Base-by-base conservation (phyloP, 768 basidiomycete genomes). In the Gautieria morchelliformis region DNA sequence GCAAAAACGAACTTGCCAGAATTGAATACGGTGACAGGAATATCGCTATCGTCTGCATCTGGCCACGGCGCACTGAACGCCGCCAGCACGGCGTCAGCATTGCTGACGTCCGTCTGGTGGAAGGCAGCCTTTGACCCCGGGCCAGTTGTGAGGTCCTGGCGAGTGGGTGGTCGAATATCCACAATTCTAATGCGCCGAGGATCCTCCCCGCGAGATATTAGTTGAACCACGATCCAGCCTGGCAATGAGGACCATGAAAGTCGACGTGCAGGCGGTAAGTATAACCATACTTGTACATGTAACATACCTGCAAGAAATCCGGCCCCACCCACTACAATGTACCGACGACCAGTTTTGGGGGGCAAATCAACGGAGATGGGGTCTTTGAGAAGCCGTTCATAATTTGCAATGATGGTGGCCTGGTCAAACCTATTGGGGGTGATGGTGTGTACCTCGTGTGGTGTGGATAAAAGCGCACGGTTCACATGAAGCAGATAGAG, bases 291-390 rank as follows among this genome's bases (percentile, higher is more conserved):
- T 27, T 27, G 27, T 27, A 5, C 27, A 27, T 27, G 27, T 27
- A 27, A 27, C 27, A 27, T 17, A 49, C 56, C 56, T 35, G 56
- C 19, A 20, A 57, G 48, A 47, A 41, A 45, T 77, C 79, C 60
- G 65, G 86, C 85, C 62, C 88, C 87, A 56, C 88, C 88, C 39
- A 86, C 77, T 4, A 90, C 75, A 58, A 89, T 87, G 66, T 90
- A 89, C 50, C 82, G 74, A 56, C 87, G 75, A 19, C 85, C 86
- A 0, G 88, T 90, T 67, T 74, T 82, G 3, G 80, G 80, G 5
- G 85, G 84, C 27, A 88, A 67, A 56, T 81, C 63, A 60, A 61
- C 54, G 35, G 15, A 41, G 45, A 61, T 30, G 1, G 75, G 72
- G 1, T 60, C 56, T 8, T 67, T 63, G 4, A 62, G 65, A n/a